Conservation (phyloP, 176 grass and related monocot species). For the Rhynchospora tenuis region DNA sequence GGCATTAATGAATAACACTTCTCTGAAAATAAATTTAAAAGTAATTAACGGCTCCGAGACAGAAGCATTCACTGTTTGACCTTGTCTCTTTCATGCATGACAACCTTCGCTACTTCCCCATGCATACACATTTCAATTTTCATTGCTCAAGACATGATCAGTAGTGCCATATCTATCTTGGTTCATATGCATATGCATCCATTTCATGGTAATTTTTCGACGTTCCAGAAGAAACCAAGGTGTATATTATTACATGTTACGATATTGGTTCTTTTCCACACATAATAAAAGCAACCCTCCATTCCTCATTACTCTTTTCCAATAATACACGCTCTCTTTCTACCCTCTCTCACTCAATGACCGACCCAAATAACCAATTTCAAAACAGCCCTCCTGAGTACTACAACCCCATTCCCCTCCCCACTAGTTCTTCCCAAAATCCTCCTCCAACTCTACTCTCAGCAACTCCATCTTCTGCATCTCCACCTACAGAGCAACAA, state of each 20-base stretch:
- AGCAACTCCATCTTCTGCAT: neutral
- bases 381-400: neutral
- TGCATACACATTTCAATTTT: too few species aligned
- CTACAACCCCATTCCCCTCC: neutral
- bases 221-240: neutral
- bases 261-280: too few species aligned
- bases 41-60: neutral
- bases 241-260: too few species aligned
- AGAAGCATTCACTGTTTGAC: neutral
- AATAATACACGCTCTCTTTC: neutral
- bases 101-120: slow-evolving; percentile 10
- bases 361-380: neutral
- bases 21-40: too few species aligned
- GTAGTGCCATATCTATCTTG: neutral
- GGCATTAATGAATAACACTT: too few species aligned
- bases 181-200: neutral
- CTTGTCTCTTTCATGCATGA: slow-evolving; percentile 9
- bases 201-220: neutral
- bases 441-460: neutral
- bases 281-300: slow-evolving; percentile 36
- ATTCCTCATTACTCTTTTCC: slow-evolving; percentile 15
- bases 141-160: slow-evolving; percentile 11
- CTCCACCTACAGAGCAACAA: neutral
- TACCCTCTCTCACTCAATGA: slow-evolving; percentile 16
- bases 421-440: slow-evolving; percentile 12